Evolutionary conservation across 164 flowering plant genomes (phyloP).

Genomic region (Magnolia officinalis): DNA sequence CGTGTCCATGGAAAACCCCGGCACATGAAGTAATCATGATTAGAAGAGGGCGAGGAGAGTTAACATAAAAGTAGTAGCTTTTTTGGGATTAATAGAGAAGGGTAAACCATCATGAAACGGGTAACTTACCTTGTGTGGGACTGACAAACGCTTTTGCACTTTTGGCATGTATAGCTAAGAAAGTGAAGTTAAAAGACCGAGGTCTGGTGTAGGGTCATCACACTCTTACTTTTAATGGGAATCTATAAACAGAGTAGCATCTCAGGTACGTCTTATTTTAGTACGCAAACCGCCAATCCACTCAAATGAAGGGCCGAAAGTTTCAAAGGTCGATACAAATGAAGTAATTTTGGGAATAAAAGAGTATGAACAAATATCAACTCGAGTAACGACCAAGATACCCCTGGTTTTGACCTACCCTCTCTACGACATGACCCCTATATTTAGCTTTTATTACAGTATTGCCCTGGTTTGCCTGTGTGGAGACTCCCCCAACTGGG

Average conservation of each 20-base stretch:
- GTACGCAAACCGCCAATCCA: not conserved
- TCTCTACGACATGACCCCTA: not conserved
- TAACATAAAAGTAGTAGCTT: not conserved
- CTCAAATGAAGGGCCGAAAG: not conserved
- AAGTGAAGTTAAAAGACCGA: not conserved
- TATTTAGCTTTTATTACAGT: not conserved
- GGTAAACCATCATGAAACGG: not conserved
- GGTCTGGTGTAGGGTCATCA: not conserved
- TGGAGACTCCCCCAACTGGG: not conserved
- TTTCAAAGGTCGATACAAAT: not conserved
- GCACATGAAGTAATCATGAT: not conserved
- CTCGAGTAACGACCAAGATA: not conserved
- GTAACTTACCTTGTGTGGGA: not conserved
- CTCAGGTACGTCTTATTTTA: not conserved
- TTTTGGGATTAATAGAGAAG: not conserved
- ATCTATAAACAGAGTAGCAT: not conserved
- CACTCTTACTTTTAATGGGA: not conserved
- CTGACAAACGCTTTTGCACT: not conserved
- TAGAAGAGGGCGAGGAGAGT: not conserved
- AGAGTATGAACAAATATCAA: not conserved
- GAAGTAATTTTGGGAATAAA: not conserved
- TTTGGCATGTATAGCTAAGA: not conserved
- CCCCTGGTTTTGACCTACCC: not conserved
- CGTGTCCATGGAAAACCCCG: too few relatives aligned
- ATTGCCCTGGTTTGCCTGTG: not conserved